Conservation (phyloP, 345 rosid genomes). For the Jatropha curcas region DNA sequence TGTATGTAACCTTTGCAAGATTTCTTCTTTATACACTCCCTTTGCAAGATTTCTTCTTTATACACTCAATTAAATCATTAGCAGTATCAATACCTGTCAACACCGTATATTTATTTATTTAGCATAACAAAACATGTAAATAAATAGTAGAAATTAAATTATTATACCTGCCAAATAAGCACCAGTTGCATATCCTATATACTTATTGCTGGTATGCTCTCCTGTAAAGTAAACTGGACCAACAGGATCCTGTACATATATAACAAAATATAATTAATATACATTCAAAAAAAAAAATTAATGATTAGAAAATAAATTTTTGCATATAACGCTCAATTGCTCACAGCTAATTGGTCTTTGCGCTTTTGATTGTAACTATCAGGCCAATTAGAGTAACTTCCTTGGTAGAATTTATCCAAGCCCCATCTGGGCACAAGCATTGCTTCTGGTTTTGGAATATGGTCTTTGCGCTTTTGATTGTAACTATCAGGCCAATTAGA, state of each 20-base stretch:
- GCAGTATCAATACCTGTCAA: conserved; percentile 25
- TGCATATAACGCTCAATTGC: background rate
- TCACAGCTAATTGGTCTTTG: conserved; percentile 21
- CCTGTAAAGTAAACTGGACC: conserved; percentile 40
- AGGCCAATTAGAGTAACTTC: no score
- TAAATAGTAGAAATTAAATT: no score
- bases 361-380: no score
- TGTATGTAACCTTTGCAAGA: conserved; percentile 12
- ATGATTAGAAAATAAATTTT: no score
- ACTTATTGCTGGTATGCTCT: conserved; percentile 29
- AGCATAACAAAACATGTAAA: background rate
- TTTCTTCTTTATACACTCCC: conserved; percentile 11
- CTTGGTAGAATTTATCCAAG: no score
- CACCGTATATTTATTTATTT: background rate
- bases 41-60: conserved; percentile 7
- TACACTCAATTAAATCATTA: conserved; percentile 15
- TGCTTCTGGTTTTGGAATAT: conserved; percentile 22
- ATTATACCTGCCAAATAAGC: conserved; percentile 40
- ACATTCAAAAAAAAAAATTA: no score
- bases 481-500: conserved; percentile 29
- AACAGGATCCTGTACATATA: conserved; percentile 22
- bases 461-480: conserved; percentile 12
- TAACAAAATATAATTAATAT: background rate
- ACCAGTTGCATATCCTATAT: conserved; percentile 29
- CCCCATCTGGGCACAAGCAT: conserved; percentile 38